Evolutionary conservation across 768 basidiomycete species (phyloP).

Genomic region (Thelephora ganbajun): DNA sequence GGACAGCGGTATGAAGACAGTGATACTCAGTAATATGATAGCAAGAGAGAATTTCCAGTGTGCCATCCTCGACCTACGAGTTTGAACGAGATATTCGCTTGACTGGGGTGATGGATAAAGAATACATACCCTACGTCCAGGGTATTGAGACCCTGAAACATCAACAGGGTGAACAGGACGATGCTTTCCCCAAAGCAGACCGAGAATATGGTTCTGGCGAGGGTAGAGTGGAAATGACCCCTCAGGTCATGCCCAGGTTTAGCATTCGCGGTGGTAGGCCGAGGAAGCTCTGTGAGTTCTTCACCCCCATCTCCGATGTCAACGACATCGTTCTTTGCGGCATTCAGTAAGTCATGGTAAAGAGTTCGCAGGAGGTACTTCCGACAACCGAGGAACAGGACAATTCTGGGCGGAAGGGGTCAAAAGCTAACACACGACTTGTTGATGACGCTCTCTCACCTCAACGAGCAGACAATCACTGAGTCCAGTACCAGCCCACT

Average conservation of each 20-base stretch:
- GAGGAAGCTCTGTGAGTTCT: constrained; percentile 27
- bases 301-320: constrained; percentile 13
- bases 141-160: constrained; percentile 50
- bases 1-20: constrained; percentile 54
- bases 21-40: constrained; percentile 43
- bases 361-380: constrained; percentile 42
- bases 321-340: constrained; percentile 11
- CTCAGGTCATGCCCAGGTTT: neutral
- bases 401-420: constrained; percentile 20
- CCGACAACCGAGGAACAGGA: constrained; percentile 43
- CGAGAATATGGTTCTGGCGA: constrained; percentile 50
- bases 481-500: no score
- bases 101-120: neutral
- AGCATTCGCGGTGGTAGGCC: constrained; percentile 15
- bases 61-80: constrained; percentile 40
- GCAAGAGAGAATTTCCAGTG: constrained; percentile 60
- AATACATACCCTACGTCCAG: constrained; percentile 39
- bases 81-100: no score
- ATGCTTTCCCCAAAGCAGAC: constrained; percentile 65
- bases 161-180: constrained; percentile 54
- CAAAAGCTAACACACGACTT: no score
- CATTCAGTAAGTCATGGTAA: constrained; percentile 39
- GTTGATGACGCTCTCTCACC: no score
- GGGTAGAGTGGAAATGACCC: constrained; percentile 29
- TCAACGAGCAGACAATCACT: no score